Evolutionary conservation across 2,329 filamentous ascomycete species (phyloP), one percentile per base, ranked within the genome.

Genomic region (Exophiala bonariae): DNA sequence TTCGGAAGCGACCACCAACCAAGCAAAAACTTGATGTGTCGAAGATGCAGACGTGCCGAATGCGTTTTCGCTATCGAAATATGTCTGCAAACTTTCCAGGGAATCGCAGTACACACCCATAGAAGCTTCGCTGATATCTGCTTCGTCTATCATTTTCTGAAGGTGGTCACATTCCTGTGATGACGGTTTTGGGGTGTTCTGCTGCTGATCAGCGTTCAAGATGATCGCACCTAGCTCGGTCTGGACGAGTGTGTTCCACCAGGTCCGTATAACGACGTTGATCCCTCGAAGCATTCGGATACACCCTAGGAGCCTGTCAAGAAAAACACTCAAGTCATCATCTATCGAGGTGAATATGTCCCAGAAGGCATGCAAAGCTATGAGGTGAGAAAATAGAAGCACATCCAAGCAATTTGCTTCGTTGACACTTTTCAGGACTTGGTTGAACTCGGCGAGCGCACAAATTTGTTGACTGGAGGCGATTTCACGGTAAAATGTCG

Each of bases 271-370:
- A 10, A 54, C 41, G 11, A 41, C 18, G 3, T 40, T 43, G 14
- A 64, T 48, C 3, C 63, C 63, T 2, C 49, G 51, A 18, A 64
- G 54, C 9, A 67, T 41, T 14, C 55, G 53, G 31, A 63, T 44
- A 6, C 51, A 60, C 18, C 58, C 52, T 2, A 51, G 22, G 8
- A 64, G 59, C 11, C 48, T 44, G 16, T 63, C 48, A n/a, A 65
- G 49, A 23, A 65, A 64, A 11, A 54, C 49, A 19, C 67, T 62
- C 31, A 77, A 73, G 36, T 66, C 58, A 11, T 53, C 38, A 7
- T 64, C 63, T 41, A 68, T 62, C 23, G 6, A 11, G 44, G 62
- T 53, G 3, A 78, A 63, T 2, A 70, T 70, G 44, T 80, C 75
- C 53, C 69, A 74, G 3, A 80, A 66, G 32, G 41, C 26, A 22